phyloP scores from a whole-genome alignment of 2,329 filamentous ascomycete genomes.

The Saccharata proteae region DNA sequence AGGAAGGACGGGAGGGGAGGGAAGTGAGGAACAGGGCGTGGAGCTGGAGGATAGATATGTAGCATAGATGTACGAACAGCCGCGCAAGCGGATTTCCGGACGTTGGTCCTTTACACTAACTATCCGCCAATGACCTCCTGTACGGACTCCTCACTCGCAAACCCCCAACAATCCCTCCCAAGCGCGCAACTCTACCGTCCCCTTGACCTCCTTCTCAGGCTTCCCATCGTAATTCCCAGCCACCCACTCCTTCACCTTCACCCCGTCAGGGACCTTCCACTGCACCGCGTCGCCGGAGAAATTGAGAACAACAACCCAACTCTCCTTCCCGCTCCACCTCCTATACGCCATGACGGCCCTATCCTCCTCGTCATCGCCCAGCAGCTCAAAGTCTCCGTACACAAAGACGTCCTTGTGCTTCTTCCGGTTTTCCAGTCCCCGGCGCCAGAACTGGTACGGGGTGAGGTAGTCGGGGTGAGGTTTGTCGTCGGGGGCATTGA shows the following conservation, averaged over 20 bases:
- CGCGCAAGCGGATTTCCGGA: too few relatives aligned
- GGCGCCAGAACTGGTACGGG: constrained; percentile 51
- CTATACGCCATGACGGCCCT: constrained; percentile 19
- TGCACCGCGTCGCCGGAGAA: constrained; percentile 17
- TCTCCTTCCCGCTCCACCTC: constrained; percentile 17
- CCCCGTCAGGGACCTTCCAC: constrained; percentile 17
- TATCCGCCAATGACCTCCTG: too few relatives aligned
- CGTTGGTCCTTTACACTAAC: too few relatives aligned
- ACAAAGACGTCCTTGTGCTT: constrained; percentile 47
- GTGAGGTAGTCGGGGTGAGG: too few relatives aligned
- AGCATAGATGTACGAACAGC: too few relatives aligned
- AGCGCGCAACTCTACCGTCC: constrained; percentile 17
- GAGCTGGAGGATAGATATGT: constrained; percentile 6
- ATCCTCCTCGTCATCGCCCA: constrained; percentile 28
- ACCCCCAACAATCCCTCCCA: constrained; percentile 27
- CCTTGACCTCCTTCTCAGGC: constrained; percentile 14
- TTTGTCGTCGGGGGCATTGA: constrained; percentile 14
- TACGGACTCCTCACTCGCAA: too few relatives aligned
- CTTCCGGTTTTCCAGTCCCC: constrained; percentile 42
- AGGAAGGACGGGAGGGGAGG: background rate
- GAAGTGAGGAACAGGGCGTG: constrained; percentile 5
- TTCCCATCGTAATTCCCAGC: constrained; percentile 20
- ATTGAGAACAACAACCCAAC: constrained; percentile 22
- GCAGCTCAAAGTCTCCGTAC: constrained; percentile 45
- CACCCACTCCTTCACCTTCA: constrained; percentile 23